Evolutionary conservation across 1,284 basidiomycete species (phyloP), one percentile per base, ranked within the genome.

Genomic region (Boletus mariae): DNA sequence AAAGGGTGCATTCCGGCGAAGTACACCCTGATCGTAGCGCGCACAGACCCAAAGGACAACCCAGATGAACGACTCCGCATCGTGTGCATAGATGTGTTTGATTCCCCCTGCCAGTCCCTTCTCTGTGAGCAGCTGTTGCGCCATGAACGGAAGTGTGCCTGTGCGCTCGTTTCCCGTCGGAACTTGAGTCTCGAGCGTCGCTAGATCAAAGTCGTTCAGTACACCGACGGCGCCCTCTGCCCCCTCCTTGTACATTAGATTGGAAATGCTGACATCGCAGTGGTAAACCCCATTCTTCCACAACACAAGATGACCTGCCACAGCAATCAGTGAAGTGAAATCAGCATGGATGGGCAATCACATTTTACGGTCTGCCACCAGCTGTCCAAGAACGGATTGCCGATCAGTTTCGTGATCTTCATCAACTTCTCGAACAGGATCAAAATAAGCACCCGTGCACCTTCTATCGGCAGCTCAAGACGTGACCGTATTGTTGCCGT

Each of bases 221-320:
- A 35, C 34, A 15, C 34, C 34, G 2, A 51, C 47, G 10, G 47
- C 29, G 1, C 23, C 25, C 0, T 43, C 40, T 2, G 28, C 20
- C 9, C 17, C 40, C 4, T 2, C 9, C 40, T 63, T 43, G 38
- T 53, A 70, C 69, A 71, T 69, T 28, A 73, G 52, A 51, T 72
- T 71, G 9, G 59, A 42, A 1, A 65, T 35, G 45, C 68, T 71
- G 45, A 71, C 56, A 44, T 73, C 68, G 1, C 59, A 57, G 44
- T 73, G 69, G 25, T 61, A 25, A 25, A 73, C 57, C 3, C 62
- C 55, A 12, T 48, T 40, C 28, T 46, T 47, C 70, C 72, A 72
- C n/a, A 71, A 59, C 4, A 52, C 31, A n/a, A 59, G 61, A 49
- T 73, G 68, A 45, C 64, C 68, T 73, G 51, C 15, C 11, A 38